These are phyloP conservation scores for Ogataea pini DNA, from an alignment of 805 yeast genomes.

Conservation along the genomic window DNA sequence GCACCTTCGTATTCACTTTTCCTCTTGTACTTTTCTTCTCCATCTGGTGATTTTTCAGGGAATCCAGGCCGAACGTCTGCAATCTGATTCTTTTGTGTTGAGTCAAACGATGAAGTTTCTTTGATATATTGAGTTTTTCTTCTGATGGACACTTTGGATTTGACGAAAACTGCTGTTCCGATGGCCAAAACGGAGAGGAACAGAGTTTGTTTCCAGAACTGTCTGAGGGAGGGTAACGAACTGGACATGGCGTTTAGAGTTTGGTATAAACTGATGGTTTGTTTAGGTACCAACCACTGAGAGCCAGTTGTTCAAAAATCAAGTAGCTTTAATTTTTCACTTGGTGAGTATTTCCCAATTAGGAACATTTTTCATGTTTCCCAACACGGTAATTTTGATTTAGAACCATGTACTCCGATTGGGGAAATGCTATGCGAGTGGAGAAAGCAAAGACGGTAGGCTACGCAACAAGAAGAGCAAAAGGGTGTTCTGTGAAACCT, in stretches of 20 bases:
- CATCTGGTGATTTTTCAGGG: slow-evolving; percentile 31
- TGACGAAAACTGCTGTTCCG: slow-evolving; percentile 37
- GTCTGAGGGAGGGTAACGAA: slow-evolving; percentile 27
- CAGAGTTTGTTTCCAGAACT: slow-evolving; percentile 36
- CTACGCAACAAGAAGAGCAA: background rate
- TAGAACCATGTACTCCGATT: slow-evolving; percentile 1
- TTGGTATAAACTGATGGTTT: too few species aligned
- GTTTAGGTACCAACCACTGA: too few species aligned
- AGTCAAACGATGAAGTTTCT: slow-evolving; percentile 36
- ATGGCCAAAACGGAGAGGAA: slow-evolving; percentile 33
- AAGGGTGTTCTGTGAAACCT: background rate
- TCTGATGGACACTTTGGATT: slow-evolving; percentile 38
- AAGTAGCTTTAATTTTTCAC: background rate
- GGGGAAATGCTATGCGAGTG: slow-evolving; percentile 9
- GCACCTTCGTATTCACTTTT: slow-evolving; percentile 70
- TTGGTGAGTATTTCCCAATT: background rate
- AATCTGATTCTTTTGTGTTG: slow-evolving; percentile 27
- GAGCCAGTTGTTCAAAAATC: too few species aligned
- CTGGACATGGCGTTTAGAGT: slow-evolving; percentile 18
- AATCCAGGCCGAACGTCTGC: slow-evolving; percentile 37
- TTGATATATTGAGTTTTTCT: slow-evolving; percentile 36
- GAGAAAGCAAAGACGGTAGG: background rate
- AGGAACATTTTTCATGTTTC: slow-evolving; percentile 3
- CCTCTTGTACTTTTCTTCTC: slow-evolving; percentile 44
- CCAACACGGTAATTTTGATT: background rate